Conservation (phyloP, 2,329 filamentous ascomycete species). For the Aurifilum marmelostoma region DNA sequence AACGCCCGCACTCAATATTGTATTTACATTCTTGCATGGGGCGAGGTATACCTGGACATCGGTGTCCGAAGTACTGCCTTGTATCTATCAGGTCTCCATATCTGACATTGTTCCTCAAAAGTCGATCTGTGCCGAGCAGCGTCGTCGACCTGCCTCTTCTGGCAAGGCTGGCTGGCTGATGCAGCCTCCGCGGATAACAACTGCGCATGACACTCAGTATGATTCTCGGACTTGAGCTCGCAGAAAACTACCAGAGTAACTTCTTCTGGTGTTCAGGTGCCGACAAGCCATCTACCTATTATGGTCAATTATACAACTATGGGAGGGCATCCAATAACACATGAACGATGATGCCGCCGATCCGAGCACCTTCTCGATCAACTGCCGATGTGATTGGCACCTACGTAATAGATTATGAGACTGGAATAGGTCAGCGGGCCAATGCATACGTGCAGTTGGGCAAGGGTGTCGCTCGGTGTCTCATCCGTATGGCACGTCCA, state of each 20-base stretch:
- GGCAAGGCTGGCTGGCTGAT: slow-evolving; percentile 4
- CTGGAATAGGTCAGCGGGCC: not conserved
- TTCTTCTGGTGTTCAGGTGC: not conserved
- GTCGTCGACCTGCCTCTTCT: not conserved
- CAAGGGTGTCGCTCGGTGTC: not conserved
- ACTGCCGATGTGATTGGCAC: not conserved
- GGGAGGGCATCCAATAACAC: no score
- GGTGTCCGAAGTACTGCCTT: slow-evolving; percentile 11
- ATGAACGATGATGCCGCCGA: not conserved
- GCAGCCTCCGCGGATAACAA: not conserved
- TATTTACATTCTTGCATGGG: not conserved
- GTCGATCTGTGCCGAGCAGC: not conserved
- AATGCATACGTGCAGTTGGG: not conserved
- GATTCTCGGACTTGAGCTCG: not conserved
- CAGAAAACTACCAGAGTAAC: not conserved
- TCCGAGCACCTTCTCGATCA: not conserved
- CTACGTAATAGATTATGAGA: not conserved
- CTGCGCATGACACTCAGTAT: not conserved
- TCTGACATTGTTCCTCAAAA: not conserved
- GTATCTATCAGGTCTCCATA: slow-evolving; percentile 3
- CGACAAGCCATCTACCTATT: not conserved
- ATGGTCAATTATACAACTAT: no score
- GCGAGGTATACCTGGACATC: not conserved
- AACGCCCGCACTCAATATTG: not conserved
- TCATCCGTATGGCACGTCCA: not conserved